Conservation (phyloP, 2,329 filamentous ascomycete genomes). For the Fusarium sp. region DNA sequence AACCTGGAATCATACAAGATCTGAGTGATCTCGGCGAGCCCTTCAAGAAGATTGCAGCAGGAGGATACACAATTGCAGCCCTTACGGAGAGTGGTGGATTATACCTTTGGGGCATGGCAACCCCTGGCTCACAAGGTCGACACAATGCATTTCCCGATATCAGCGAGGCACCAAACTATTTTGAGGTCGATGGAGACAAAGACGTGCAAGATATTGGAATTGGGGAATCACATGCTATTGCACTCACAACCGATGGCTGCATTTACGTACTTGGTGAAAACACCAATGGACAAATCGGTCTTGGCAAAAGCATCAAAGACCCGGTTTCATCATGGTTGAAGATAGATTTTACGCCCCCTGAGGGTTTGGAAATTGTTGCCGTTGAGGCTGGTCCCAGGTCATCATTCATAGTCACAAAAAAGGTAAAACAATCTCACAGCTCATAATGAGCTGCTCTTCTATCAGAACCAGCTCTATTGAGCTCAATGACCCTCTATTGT, state of each 20-base stretch:
- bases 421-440: constrained; percentile 25
- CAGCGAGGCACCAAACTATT: constrained; percentile 54
- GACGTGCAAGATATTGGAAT: constrained; percentile 69
- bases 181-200: constrained; percentile 58
- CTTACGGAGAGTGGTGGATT: constrained; percentile 68
- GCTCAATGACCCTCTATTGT: constrained; percentile 61
- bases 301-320: constrained; percentile 43
- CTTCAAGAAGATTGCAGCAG: constrained; percentile 65
- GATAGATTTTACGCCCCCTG: constrained; percentile 45
- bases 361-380: constrained; percentile 49
- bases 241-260: constrained; percentile 60
- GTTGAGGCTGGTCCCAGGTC: constrained; percentile 62
- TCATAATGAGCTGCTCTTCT: constrained; percentile 25
- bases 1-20: constrained; percentile 60
- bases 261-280: constrained; percentile 70
- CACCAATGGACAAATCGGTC: constrained; percentile 69
- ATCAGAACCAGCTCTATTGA: constrained; percentile 49
- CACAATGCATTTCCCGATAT: constrained; percentile 50
- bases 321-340: constrained; percentile 52
- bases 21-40: constrained; percentile 63
- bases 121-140: constrained; percentile 45
- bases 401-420: constrained; percentile 61
- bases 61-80: constrained; percentile 68
- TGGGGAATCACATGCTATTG: constrained; percentile 69
- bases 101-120: constrained; percentile 68